Conservation (phyloP, 2,329 filamentous ascomycete genomes). For the Aspergillus pseudoglaucus region DNA sequence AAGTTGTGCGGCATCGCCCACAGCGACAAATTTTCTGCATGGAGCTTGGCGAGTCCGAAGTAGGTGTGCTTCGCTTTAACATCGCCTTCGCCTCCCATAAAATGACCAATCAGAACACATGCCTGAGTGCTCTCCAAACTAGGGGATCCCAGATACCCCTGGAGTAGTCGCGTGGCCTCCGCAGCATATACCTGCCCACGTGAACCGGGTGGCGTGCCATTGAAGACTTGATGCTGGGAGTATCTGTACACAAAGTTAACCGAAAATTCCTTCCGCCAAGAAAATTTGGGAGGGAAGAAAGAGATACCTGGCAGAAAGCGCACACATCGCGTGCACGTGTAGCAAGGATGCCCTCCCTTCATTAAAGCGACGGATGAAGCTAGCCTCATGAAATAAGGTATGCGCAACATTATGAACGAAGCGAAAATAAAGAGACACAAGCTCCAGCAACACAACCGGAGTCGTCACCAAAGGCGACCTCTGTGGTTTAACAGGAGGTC, state of each 20-base stretch:
- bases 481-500: background rate
- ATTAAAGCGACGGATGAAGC: slow-evolving; percentile 11
- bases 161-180: slow-evolving; percentile 9
- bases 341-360: slow-evolving; percentile 11
- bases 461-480: slow-evolving; percentile 2
- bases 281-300: background rate
- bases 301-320: slow-evolving; percentile 15
- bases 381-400: slow-evolving; percentile 15
- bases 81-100: slow-evolving; percentile 14
- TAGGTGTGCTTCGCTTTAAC: slow-evolving; percentile 15
- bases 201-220: slow-evolving; percentile 6
- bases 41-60: slow-evolving; percentile 14
- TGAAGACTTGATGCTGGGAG: slow-evolving; percentile 10
- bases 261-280: too few species aligned
- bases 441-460: slow-evolving; percentile 7
- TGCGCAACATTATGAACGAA: slow-evolving; percentile 18
- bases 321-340: slow-evolving; percentile 16
- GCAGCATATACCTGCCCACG: slow-evolving; percentile 10
- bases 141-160: slow-evolving; percentile 9
- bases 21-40: slow-evolving; percentile 12
- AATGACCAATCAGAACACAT: slow-evolving; percentile 13
- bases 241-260: slow-evolving; percentile 7
- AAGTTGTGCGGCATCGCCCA: background rate
- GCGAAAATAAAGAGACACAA: slow-evolving; percentile 15
- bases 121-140: slow-evolving; percentile 14